Evolutionary conservation across 257 asterid species (phyloP), one percentile per base, ranked within the genome.

Genomic region (Gentiana macrophylla): DNA sequence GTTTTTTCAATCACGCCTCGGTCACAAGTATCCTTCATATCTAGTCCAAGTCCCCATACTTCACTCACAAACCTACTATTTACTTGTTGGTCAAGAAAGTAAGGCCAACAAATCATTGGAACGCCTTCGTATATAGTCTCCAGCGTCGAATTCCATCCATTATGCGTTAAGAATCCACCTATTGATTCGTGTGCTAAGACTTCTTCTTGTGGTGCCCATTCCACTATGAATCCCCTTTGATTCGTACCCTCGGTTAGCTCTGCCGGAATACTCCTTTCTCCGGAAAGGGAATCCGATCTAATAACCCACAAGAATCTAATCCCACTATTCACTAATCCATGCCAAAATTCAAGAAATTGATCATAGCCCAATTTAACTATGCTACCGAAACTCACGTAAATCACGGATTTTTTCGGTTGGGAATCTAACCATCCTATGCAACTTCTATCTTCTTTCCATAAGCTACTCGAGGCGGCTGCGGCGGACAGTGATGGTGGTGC

Each of bases 81-180:
- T 41, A 73, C 77, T 10, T 55, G 79, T 62, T 80, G 92, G 13
- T 80, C 87, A 0, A 63, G 59, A 37, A 77, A 75, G 35, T 66
- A 77, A 2, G 87, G 85, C 83, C 85, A 75, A 4, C 79, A 83
- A 1, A 83, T 59, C 87, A 80, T 83, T 1, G 87, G 92, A 38
- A 70, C 65, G 0, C 85, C 87, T 1, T 57, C 78, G 0, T 47
- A 58, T 3, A 83, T 45, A 4, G 78, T 63, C 8, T 80, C 87
- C 8, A 83, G 32, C n/a, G n/a, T 80, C 3, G 84, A 79, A 36
- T 79, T 77, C 91, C 86, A 79, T 5, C 86, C 91, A 49, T 67
- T 59, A 24, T 82, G 86, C 1, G 87, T 83, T 52, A 80, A 65
- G 15, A 77, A 77, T 0, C 84, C 86, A 1, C 70, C 82, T 0